Evolutionary conservation across 2,329 filamentous ascomycete genomes (phyloP), one percentile per base, ranked within the genome.

Genomic region (Venturia aucupariae): DNA sequence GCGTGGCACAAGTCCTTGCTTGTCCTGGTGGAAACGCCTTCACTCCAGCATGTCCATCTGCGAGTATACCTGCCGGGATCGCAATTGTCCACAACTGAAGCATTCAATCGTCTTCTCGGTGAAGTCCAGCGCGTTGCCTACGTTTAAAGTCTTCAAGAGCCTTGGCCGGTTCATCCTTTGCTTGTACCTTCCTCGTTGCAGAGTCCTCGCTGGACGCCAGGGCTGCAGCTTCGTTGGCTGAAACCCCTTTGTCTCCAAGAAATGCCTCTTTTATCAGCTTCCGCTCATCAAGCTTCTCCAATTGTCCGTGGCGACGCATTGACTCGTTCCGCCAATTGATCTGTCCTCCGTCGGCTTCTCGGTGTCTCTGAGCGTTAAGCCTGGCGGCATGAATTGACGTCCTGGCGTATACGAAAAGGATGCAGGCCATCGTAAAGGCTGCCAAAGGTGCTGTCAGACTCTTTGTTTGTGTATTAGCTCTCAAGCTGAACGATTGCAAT

Each of bases 311-410:
- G 63, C 82, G 71, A 65, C 83, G 75, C 68, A 81, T 69, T 68
- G 75, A 80, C 75, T 85, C 82, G 64, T 83, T 82, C 62, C 81
- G 72, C 79, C 78, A 84, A 70, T 71, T 80, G 67, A 78, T 82
- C 75, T 77, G 82, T 62, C 81, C 83, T 35, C 81, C 82, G 66
- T 85, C 82, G 46, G 80, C 82, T 68, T 84, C 81, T 60, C 85
- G 77, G 63, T 84, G 82, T 67, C 78, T 76, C 68, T 84, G 80
- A 0, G 86, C 86, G 67, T 89, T 88, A 59, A 82, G 78, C 69
- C 88, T 87, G 2, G 87, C 87, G 30, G 85, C 83, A 66, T 81
- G 79, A 67, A 90, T 89, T 30, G 83, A 86, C 10, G 82, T 86
- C 61, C 86, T 77, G 35, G 85, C 79, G 74, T 90, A 90, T 41